These are phyloP conservation scores for Metarhizium humberi DNA, from an alignment of 2,329 filamentous ascomycete species.

Conservation along the genomic window DNA sequence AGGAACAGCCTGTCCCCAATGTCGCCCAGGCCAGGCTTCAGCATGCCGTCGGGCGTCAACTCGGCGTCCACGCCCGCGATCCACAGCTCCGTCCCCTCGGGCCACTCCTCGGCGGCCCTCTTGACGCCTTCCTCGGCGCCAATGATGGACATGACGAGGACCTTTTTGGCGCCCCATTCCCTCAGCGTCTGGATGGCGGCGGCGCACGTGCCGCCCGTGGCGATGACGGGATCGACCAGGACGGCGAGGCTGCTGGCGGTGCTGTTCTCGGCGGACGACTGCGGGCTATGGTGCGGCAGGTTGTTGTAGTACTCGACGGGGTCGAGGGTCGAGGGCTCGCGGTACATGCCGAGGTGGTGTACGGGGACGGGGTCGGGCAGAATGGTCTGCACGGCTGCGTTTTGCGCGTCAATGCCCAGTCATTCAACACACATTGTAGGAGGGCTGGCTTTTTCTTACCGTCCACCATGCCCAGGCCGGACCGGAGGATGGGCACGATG, in stretches of 20 bases:
- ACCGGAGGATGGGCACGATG: constrained; percentile 86
- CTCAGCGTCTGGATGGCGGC: constrained; percentile 82
- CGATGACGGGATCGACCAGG: constrained; percentile 85
- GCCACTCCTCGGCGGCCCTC: constrained; percentile 68
- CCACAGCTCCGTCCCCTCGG: constrained; percentile 70
- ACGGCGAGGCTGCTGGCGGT: constrained; percentile 55
- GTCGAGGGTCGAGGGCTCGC: constrained; percentile 76
- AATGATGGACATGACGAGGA: constrained; percentile 69
- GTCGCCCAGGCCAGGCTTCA: constrained; percentile 82
- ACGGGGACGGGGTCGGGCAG: constrained; percentile 73
- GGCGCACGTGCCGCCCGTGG: constrained; percentile 80
- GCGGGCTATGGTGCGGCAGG: constrained; percentile 61
- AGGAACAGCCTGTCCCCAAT: constrained; percentile 84
- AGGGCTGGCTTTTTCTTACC: constrained; percentile 31
- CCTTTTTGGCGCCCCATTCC: constrained; percentile 83
- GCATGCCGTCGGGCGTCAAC: constrained; percentile 75
- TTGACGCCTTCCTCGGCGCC: constrained; percentile 62
- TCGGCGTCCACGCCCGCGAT: constrained; percentile 68
- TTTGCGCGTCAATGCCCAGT: neutral
- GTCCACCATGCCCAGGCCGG: constrained; percentile 85
- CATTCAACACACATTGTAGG: neutral
- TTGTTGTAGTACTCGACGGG: constrained; percentile 99
- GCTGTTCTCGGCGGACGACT: constrained; percentile 19
- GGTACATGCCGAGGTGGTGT: constrained; percentile 91
- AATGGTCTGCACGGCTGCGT: constrained; percentile 64